phyloP scores from a whole-genome alignment of 139 green algal species.

The Pseudopediastrum boryanum region DNA sequence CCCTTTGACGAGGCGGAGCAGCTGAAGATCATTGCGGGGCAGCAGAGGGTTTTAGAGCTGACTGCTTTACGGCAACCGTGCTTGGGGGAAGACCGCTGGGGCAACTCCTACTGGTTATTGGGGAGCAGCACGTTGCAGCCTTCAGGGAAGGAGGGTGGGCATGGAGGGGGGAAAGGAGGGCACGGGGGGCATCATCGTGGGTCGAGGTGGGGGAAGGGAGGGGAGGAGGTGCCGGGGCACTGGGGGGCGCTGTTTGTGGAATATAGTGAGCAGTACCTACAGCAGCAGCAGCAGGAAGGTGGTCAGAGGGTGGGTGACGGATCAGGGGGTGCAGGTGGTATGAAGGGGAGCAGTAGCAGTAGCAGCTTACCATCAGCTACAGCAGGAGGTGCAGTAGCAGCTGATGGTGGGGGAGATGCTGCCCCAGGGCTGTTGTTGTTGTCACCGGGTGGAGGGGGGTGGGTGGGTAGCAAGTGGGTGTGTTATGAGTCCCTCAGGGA shows the following conservation, averaged over 20 bases:
- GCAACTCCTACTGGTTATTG: constrained; percentile 70
- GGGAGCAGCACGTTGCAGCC: constrained; percentile 15
- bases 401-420: constrained; percentile 1
- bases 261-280: background rate
- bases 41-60: constrained; percentile 48
- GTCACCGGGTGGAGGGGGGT: too few relatives aligned
- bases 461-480: too few relatives aligned
- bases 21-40: constrained; percentile 45
- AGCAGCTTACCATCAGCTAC: background rate
- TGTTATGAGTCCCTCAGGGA: background rate
- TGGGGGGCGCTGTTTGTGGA: too few relatives aligned
- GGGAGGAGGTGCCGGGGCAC: constrained; percentile 1
- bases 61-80: constrained; percentile 29
- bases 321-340: background rate
- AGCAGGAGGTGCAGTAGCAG: constrained; percentile 16
- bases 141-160: constrained; percentile 11
- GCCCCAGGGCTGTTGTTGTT: too few relatives aligned
- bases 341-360: constrained; percentile 6
- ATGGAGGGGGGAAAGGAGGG: constrained; percentile 1
- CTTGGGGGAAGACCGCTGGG: constrained; percentile 65
- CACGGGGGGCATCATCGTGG: constrained; percentile 9
- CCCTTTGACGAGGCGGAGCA: constrained; percentile 36
- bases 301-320: too few relatives aligned
- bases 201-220: background rate
- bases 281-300: constrained; percentile 1